Evolutionary conservation across 2,329 filamentous ascomycete species (phyloP).

Genomic region (Cercospora nicotianae): DNA sequence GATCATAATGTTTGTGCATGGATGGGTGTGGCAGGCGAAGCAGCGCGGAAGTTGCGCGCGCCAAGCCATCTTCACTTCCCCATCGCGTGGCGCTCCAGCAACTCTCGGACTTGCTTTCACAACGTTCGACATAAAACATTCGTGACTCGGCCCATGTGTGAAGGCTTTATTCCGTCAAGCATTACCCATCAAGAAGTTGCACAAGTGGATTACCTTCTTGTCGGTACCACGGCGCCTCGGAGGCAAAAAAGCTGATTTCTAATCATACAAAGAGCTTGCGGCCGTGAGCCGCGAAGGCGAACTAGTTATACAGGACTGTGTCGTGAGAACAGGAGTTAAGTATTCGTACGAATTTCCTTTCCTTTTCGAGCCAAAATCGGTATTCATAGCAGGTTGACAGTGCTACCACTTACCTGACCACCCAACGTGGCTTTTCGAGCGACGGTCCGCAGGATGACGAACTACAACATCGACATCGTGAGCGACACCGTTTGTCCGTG

Average conservation of each 20-base stretch:
- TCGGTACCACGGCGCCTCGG: conserved; percentile 1
- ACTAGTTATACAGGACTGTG: neutral
- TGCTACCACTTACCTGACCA: neutral
- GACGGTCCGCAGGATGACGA: conserved; percentile 58
- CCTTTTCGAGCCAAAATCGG: neutral
- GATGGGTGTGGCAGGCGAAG: neutral
- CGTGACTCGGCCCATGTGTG: neutral
- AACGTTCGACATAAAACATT: neutral
- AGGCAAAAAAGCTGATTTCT: conserved; percentile 13
- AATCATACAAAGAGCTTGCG: conserved; percentile 17
- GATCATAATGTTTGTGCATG: neutral
- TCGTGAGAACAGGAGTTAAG: neutral
- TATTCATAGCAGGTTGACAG: neutral
- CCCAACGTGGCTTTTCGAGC: conserved; percentile 30
- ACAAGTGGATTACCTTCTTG: neutral
- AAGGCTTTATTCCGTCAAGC: neutral
- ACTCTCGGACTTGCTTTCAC: neutral
- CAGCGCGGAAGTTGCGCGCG: neutral
- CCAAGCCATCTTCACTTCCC: neutral
- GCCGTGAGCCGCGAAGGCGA: conserved; percentile 2
- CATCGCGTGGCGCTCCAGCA: neutral
- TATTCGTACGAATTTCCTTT: neutral
- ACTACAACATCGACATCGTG: conserved; percentile 73
- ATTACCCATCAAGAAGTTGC: neutral
- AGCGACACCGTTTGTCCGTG: conserved; percentile 81